Conservation (phyloP, 768 basidiomycete genomes). For the Neoboletus magnificus region DNA sequence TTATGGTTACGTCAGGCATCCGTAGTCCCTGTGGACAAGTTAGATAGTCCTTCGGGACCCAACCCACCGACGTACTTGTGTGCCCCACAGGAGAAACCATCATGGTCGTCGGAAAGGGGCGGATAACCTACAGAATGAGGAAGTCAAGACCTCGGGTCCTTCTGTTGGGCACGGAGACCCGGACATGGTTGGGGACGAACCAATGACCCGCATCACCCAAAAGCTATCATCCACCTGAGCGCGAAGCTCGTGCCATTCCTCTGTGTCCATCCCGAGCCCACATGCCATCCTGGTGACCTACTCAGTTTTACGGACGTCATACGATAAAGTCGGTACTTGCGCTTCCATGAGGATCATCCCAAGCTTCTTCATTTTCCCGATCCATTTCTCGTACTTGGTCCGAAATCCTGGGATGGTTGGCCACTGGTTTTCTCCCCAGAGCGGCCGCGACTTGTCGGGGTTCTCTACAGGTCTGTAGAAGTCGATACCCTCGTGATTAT, state of each 20-base stretch:
- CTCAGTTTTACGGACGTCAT: not conserved
- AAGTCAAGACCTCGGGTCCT: not conserved
- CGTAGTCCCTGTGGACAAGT: conserved; percentile 66
- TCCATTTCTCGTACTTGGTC: conserved; percentile 68
- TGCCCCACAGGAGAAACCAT: conserved; percentile 86
- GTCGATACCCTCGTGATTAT: conserved; percentile 84
- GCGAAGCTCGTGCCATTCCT: conserved; percentile 71
- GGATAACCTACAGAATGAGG: conserved; percentile 65
- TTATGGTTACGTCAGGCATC: conserved; percentile 71
- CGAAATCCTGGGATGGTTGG: conserved; percentile 57
- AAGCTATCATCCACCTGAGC: conserved; percentile 77
- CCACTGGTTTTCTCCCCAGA: conserved; percentile 91
- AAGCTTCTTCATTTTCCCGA: conserved; percentile 80
- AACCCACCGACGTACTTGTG: conserved; percentile 61
- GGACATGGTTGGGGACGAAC: conserved; percentile 31
- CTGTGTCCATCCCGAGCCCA: conserved; percentile 68
- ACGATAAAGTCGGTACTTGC: conserved; percentile 39
- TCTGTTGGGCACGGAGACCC: not conserved
- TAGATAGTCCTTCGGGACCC: not conserved
- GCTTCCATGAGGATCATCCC: conserved; percentile 86
- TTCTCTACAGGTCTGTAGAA: conserved; percentile 71
- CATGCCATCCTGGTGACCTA: conserved; percentile 61
- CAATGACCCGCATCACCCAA: conserved; percentile 86
- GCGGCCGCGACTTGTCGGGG: conserved; percentile 64
- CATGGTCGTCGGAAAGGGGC: conserved; percentile 71